Evolutionary conservation across 2,329 filamentous ascomycete genomes (phyloP).

Genomic region (Fusarium proliferatum): DNA sequence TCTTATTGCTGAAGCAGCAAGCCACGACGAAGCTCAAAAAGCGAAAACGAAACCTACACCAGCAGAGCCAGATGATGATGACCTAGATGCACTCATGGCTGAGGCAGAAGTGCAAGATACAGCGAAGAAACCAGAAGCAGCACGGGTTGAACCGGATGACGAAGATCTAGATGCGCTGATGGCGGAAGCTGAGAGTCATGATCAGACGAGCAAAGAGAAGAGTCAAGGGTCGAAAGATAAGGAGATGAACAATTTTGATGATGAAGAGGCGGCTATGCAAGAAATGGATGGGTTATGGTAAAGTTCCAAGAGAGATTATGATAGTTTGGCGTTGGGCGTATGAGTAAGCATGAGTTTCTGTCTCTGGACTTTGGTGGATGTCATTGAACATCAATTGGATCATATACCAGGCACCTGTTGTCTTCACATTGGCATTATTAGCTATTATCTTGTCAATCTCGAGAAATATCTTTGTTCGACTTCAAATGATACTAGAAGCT

Average conservation of each 20-base stretch:
- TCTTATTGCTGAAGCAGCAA: slow-evolving; percentile 62
- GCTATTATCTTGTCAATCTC: not conserved
- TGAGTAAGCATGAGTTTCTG: not conserved
- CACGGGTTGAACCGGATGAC: slow-evolving; percentile 48
- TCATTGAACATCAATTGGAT: not conserved
- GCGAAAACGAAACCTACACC: slow-evolving; percentile 22
- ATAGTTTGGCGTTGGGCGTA: slow-evolving; percentile 8
- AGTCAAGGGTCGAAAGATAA: not conserved
- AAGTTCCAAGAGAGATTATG: not conserved
- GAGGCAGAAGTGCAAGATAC: slow-evolving; percentile 53
- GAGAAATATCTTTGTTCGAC: not conserved
- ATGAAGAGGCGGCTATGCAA: slow-evolving; percentile 76
- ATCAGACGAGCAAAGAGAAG: slow-evolving; percentile 9
- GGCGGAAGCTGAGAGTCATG: slow-evolving; percentile 58
- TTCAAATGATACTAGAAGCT: not conserved
- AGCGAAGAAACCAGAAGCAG: slow-evolving; percentile 24
- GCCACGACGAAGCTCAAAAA: slow-evolving; percentile 29
- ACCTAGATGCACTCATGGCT: slow-evolving; percentile 64
- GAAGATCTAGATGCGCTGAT: slow-evolving; percentile 65
- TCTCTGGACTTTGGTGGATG: not conserved
- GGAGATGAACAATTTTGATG: slow-evolving; percentile 60
- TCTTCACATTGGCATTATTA: not conserved
- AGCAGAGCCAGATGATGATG: slow-evolving; percentile 55
- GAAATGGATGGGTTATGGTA: slow-evolving; percentile 69
- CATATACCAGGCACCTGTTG: not conserved